A percentile compares a stretch with the other conserved stretches of the same genome.
Conservation (phyloP, 2,329 filamentous ascomycete species). For the Aspergillus chevalieri region DNA sequence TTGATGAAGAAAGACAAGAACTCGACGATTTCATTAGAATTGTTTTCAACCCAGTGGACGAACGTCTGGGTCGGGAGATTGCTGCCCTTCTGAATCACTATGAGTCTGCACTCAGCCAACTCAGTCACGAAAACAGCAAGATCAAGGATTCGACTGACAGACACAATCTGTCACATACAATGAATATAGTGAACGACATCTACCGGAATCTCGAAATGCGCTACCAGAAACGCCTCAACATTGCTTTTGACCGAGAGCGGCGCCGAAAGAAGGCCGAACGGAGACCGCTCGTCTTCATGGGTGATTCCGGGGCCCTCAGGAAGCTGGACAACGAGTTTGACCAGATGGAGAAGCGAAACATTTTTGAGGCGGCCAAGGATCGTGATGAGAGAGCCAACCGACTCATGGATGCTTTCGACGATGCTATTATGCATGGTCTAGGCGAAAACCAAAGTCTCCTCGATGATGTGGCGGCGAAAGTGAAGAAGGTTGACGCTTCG, state of each 20-base stretch:
- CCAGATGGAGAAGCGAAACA: constrained; percentile 46
- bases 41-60: constrained; percentile 48
- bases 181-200: constrained; percentile 41
- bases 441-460: constrained; percentile 48
- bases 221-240: constrained; percentile 45
- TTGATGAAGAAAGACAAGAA: constrained; percentile 49
- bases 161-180: constrained; percentile 36
- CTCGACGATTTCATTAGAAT: constrained; percentile 45
- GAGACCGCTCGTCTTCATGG: constrained; percentile 46
- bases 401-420: constrained; percentile 47
- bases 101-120: constrained; percentile 36
- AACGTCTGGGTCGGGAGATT: constrained; percentile 46
- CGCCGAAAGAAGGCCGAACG: constrained; percentile 51
- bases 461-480: constrained; percentile 42
- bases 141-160: constrained; percentile 26
- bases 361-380: constrained; percentile 44
- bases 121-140: constrained; percentile 35
- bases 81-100: constrained; percentile 44
- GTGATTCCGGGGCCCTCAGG: constrained; percentile 47
- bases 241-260: constrained; percentile 49
- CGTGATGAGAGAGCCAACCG: constrained; percentile 45
- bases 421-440: constrained; percentile 45
- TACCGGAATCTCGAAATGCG: constrained; percentile 45
- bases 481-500: constrained; percentile 32
- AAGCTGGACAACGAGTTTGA: constrained; percentile 45